Evolutionary conservation across 1,284 basidiomycete species (phyloP), one percentile per base, ranked within the genome.

Genomic region (Leccinum subrobustum): DNA sequence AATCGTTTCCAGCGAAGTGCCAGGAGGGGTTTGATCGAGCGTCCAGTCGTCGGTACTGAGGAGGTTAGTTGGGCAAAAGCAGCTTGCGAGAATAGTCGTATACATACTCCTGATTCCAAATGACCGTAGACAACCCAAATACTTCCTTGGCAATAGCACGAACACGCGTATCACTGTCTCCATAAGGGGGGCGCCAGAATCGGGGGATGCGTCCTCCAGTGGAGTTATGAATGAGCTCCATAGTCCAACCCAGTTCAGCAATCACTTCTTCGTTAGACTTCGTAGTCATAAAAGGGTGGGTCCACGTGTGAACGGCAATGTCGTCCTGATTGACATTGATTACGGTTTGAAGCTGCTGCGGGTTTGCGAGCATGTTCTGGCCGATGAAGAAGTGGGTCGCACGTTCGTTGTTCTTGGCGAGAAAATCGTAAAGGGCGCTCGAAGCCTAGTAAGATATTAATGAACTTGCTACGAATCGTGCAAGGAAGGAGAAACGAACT

Each of bases 341-440:
- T 3, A 84, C 84, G 12, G 73, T 68, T 58, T 75, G 62, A 73
- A 93, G 91, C 53, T 80, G 68, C 27, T 79, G 70, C 8, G 84
- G 81, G 70, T 88, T 77, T 54, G 73, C 60, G 33, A 88, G 68
- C 64, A 95, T 89, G 69, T 92, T 88, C 33, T 78, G 67, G 29
- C 93, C 93, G 66, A 95, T 94, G 77, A 92, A 83, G 72, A 94
- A 95, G 73, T 94, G 92, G 1, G 92, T 95, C 2, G 86, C 84
- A 7, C 71, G 79, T 60, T 85, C 73, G 57, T 86, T 81, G 60
- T 92, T 80, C n/a, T 76, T 58, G 63, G 80, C 64, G 55, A 94
- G 77, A 71, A 91, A 93, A 9, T 75, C 58, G 70, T 84, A 83
- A 18, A 88, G 77, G 2, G 52, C 4, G 4, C 11, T 37, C 51